These are phyloP conservation scores for Serpula lacrymans DNA, from an alignment of 768 basidiomycete species.

Conservation along the genomic window DNA sequence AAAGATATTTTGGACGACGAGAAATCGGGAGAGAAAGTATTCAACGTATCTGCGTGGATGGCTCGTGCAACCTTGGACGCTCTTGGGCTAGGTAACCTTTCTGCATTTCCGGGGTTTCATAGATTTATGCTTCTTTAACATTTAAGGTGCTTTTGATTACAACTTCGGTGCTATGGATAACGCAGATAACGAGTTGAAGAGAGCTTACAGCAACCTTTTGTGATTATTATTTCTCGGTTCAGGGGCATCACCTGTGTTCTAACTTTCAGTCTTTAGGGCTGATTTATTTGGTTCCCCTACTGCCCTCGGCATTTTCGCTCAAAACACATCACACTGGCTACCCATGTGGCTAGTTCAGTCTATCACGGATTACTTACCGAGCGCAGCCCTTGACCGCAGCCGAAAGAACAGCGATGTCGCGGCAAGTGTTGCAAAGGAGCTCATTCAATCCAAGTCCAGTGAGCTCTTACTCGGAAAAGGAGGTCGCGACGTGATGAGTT, in stretches of 20 bases:
- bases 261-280: conserved; percentile 30
- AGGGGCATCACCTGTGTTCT: neutral
- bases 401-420: conserved; percentile 14
- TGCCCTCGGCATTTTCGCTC: conserved; percentile 43
- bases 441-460: conserved; percentile 46
- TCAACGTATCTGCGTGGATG: conserved; percentile 49
- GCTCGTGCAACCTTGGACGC: conserved; percentile 35
- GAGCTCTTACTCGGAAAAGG: conserved; percentile 46
- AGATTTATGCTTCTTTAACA: neutral
- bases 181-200: conserved; percentile 48
- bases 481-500: conserved; percentile 51
- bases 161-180: conserved; percentile 50
- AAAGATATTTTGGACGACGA: conserved; percentile 46
- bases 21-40: conserved; percentile 34
- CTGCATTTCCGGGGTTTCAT: too few species aligned
- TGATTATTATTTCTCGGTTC: conserved; percentile 12
- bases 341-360: conserved; percentile 44
- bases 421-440: conserved; percentile 38
- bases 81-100: conserved; percentile 31
- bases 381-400: conserved; percentile 40
- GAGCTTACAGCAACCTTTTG: conserved; percentile 53
- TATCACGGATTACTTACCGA: conserved; percentile 44
- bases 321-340: conserved; percentile 34
- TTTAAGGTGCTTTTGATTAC: conserved; percentile 38
- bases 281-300: conserved; percentile 48